These are phyloP conservation scores for Blastobotrys capitulatus DNA, from an alignment of 1,139 yeast species.

Conservation along the genomic window DNA sequence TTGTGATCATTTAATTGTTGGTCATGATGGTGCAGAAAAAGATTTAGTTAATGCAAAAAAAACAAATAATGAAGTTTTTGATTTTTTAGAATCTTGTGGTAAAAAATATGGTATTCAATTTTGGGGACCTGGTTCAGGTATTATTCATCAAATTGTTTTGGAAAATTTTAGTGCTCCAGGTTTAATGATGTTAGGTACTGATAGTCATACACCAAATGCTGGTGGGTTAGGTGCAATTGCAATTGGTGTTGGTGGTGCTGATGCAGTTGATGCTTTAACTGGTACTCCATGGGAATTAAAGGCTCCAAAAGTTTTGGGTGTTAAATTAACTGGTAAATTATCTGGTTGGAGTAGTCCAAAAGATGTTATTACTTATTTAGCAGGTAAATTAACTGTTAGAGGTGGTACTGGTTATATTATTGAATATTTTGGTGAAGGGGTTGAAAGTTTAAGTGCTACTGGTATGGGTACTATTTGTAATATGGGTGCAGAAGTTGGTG, in stretches of 20 bases:
- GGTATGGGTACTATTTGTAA: conserved; percentile 99
- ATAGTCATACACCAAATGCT: conserved; percentile 96
- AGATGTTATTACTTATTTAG: conserved; percentile 86
- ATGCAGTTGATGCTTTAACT: conserved; percentile 94
- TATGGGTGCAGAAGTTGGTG: conserved; percentile 99
- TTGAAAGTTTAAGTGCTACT: conserved; percentile 76
- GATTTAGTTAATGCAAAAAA: conserved; percentile 74
- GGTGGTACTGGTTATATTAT: conserved; percentile 97
- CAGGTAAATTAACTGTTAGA: conserved; percentile 86
- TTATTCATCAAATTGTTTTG: conserved; percentile 92
- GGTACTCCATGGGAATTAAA: conserved; percentile 99
- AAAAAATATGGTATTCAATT: conserved; percentile 91
- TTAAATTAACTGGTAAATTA: conserved; percentile 79
- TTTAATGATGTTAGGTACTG: conserved; percentile 93
- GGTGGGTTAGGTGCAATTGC: conserved; percentile 98
- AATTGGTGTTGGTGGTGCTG: conserved; percentile 99
- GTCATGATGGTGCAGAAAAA: conserved; percentile 79
- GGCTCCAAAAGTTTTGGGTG: conserved; percentile 92
- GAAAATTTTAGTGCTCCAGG: conserved; percentile 97
- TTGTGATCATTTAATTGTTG: conserved; percentile 96
- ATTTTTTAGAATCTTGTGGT: conserved; percentile 85
- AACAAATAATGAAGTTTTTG: conserved; percentile 89
- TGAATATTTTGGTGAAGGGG: conserved; percentile 96
- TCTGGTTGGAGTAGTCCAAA: conserved; percentile 95
- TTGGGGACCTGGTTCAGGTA: conserved; percentile 99